These are phyloP conservation scores for Plasmodium adleri DNA, from an alignment of 169 alveolate species.

Conservation along the genomic window DNA sequence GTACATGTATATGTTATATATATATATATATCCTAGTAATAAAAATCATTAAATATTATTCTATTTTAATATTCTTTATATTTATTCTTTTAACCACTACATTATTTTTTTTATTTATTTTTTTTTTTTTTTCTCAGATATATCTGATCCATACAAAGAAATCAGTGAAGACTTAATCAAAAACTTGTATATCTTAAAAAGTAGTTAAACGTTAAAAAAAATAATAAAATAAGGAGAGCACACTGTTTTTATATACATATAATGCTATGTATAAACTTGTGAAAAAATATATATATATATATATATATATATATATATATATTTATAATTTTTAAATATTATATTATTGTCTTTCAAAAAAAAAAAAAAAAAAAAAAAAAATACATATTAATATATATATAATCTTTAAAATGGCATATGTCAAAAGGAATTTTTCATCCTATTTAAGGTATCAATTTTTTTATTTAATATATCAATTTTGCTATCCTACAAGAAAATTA, in stretches of 20 bases:
- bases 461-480: constrained; percentile 52
- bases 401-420: constrained; percentile 4
- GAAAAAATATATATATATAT: neutral
- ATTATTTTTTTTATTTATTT: too few species aligned
- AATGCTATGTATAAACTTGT: neutral
- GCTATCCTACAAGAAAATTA: constrained; percentile 25
- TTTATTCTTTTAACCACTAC: too few species aligned
- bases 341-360: neutral
- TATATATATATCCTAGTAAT: neutral
- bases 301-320: constrained; percentile 6
- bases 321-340: neutral
- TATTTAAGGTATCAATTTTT: constrained; percentile 48
- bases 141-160: constrained; percentile 56
- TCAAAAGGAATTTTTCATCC: constrained; percentile 20
- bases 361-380: neutral
- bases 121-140: constrained; percentile 18
- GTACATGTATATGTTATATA: neutral
- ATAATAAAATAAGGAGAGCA: neutral
- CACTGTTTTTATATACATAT: neutral
- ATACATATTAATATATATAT: neutral
- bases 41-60: neutral
- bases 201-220: constrained; percentile 5
- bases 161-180: constrained; percentile 47
- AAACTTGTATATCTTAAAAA: constrained; percentile 52
- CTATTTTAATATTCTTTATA: neutral